phyloP scores from a whole-genome alignment of 352 stramenopile species.

The Globisporangium mamillatum region DNA sequence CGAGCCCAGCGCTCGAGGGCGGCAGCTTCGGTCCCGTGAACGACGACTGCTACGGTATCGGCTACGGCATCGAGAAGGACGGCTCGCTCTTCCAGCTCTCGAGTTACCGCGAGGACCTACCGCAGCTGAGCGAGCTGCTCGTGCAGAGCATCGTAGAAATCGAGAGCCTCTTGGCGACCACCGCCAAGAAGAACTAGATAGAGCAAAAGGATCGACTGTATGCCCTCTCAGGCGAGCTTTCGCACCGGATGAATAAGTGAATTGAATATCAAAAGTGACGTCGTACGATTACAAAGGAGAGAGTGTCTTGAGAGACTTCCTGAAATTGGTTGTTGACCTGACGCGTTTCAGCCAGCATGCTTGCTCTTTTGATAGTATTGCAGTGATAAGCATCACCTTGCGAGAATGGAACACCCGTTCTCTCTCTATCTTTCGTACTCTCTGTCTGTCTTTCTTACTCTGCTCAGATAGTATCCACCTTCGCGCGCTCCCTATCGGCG shows the following conservation, averaged over 20 bases:
- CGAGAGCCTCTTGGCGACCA: conserved; percentile 53
- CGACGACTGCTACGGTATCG: conserved; percentile 88
- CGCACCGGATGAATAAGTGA: not conserved
- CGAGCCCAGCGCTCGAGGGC: conserved; percentile 77
- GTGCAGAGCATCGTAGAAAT: conserved; percentile 74
- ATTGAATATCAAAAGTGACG: not conserved
- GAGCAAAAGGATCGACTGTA: not conserved
- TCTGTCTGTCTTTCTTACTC: not conserved
- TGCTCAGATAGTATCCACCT: not conserved
- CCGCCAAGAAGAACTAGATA: conserved; percentile 28
- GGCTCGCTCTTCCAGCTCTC: conserved; percentile 85
- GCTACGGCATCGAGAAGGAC: conserved; percentile 85
- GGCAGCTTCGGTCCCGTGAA: conserved; percentile 90
- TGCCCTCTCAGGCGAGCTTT: not conserved
- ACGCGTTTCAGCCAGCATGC: not conserved
- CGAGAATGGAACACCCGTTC: not conserved
- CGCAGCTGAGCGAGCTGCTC: conserved; percentile 68
- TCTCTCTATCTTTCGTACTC: not conserved
- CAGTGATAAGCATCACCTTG: not conserved
- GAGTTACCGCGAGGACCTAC: conserved; percentile 78
- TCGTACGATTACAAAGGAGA: not conserved
- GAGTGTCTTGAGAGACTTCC: not conserved
- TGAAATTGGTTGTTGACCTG: not conserved
- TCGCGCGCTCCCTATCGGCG: conserved; percentile 27
- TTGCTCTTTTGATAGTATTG: not conserved